Conservation (phyloP, 1,284 basidiomycete species). For the Rugiboletus extremiorientalis region DNA sequence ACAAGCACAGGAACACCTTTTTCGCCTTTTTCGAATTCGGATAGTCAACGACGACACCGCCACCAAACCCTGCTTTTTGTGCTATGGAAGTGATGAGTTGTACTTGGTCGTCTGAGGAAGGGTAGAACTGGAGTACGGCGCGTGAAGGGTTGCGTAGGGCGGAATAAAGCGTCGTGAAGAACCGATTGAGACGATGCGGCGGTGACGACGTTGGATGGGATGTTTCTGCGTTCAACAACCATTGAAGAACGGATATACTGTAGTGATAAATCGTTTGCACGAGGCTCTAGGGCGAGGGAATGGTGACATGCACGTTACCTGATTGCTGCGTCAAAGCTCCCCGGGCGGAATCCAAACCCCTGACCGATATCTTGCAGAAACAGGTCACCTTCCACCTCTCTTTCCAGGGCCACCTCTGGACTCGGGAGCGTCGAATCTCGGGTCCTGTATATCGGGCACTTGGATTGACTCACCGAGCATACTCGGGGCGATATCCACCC, state of each 20-base stretch:
- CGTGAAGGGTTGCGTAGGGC: slow-evolving; percentile 89
- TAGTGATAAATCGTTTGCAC: background rate
- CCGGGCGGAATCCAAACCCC: slow-evolving; percentile 92
- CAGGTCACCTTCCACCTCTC: slow-evolving; percentile 92
- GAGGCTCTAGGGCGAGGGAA: background rate
- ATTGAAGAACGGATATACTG: slow-evolving; percentile 97
- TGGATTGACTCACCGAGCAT: slow-evolving; percentile 78
- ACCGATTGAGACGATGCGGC: slow-evolving; percentile 86
- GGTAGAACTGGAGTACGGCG: slow-evolving; percentile 96
- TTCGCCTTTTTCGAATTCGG: slow-evolving; percentile 94
- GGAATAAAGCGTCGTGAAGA: slow-evolving; percentile 97
- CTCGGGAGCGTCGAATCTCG: background rate
- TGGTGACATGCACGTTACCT: slow-evolving; percentile 53
- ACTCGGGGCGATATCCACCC: slow-evolving; percentile 93
- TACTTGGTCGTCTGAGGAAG: slow-evolving; percentile 93
- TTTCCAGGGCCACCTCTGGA: slow-evolving; percentile 89
- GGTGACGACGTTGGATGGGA: slow-evolving; percentile 90
- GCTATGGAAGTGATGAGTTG: slow-evolving; percentile 93
- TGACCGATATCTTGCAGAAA: slow-evolving; percentile 93
- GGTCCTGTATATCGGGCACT: background rate
- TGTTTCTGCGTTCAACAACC: slow-evolving; percentile 97
- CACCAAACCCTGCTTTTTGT: slow-evolving; percentile 94
- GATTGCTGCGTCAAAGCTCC: slow-evolving; percentile 97
- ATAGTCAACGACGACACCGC: slow-evolving; percentile 96
- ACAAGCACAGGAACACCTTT: slow-evolving; percentile 90